phyloP scores from a whole-genome alignment of 2,329 filamentous ascomycete species.

The Colletotrichum sublineola region DNA sequence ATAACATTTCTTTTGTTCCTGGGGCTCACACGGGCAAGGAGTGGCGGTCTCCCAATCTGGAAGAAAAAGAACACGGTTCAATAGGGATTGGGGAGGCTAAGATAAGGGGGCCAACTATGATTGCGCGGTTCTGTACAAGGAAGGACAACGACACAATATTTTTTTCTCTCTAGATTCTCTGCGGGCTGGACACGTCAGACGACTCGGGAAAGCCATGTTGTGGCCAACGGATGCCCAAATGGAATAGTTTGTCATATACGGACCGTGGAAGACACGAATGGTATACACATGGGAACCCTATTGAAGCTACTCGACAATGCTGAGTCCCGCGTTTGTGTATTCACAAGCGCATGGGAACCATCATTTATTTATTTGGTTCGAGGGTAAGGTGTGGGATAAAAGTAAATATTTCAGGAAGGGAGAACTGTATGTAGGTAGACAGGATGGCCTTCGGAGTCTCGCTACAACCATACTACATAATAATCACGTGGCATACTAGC shows the following conservation, averaged over 20 bases:
- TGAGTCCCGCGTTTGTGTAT: conserved; percentile 24
- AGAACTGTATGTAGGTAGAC: conserved; percentile 34
- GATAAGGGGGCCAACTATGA: conserved; percentile 18
- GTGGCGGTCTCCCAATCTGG: conserved; percentile 39
- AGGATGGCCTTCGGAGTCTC: conserved; percentile 6
- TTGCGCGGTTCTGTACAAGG: conserved; percentile 29
- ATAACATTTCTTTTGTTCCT: conserved; percentile 40
- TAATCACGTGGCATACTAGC: conserved; percentile 26
- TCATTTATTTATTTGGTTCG: conserved; percentile 15
- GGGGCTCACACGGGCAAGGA: conserved; percentile 39
- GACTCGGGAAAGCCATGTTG: conserved; percentile 34
- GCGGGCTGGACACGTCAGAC: conserved; percentile 42
- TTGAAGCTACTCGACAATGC: conserved; percentile 26
- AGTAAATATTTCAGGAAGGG: conserved; percentile 23
- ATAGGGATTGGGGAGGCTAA: conserved; percentile 32
- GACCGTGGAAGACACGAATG: conserved; percentile 28
- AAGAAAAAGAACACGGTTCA: conserved; percentile 30
- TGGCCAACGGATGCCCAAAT: conserved; percentile 33
- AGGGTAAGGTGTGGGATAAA: conserved; percentile 26
- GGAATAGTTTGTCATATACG: conserved; percentile 40
- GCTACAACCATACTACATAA: conserved; percentile 36
- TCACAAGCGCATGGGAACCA: conserved; percentile 23
- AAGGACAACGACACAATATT: conserved; percentile 29
- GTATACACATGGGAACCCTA: conserved; percentile 36
- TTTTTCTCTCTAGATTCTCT: conserved; percentile 38